phyloP scores from a whole-genome alignment of 2,329 filamentous ascomycete species.

The Fusarium penzigii region DNA sequence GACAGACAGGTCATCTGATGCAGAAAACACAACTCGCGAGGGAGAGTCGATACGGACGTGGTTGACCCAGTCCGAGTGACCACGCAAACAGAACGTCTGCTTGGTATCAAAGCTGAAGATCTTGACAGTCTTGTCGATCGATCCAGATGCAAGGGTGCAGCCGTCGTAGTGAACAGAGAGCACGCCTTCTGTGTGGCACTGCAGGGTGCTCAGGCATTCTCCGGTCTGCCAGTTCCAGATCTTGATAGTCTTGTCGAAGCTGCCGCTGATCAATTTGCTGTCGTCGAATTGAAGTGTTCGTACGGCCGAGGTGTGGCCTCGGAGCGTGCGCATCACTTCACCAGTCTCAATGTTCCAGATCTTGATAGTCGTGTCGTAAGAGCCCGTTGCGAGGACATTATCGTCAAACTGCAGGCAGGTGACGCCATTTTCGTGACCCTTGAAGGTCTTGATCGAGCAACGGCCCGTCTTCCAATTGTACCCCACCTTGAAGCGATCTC shows the following conservation, averaged over 20 bases:
- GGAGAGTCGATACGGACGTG: slow-evolving; percentile 82
- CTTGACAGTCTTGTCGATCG: slow-evolving; percentile 85
- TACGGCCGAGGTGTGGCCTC: slow-evolving; percentile 80
- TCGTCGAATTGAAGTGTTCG: slow-evolving; percentile 92
- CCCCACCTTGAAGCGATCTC: slow-evolving; percentile 91
- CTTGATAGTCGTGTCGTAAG: slow-evolving; percentile 92
- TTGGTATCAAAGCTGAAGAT: slow-evolving; percentile 91
- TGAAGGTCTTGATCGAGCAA: slow-evolving; percentile 80
- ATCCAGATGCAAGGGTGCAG: slow-evolving; percentile 83
- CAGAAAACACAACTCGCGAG: slow-evolving; percentile 86
- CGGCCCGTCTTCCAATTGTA: slow-evolving; percentile 97
- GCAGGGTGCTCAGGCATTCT: slow-evolving; percentile 78
- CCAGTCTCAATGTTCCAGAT: slow-evolving; percentile 95
- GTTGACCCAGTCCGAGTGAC: slow-evolving; percentile 95
- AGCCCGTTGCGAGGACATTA: slow-evolving; percentile 87
- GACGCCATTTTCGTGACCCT: slow-evolving; percentile 78
- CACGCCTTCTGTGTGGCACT: slow-evolving; percentile 78
- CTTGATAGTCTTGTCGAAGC: slow-evolving; percentile 82
- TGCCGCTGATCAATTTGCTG: slow-evolving; percentile 85
- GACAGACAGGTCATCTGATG: slow-evolving; percentile 89
- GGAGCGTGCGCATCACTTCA: slow-evolving; percentile 79
- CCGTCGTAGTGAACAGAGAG: slow-evolving; percentile 86
- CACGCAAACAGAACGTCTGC: slow-evolving; percentile 75
- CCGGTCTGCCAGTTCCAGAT: slow-evolving; percentile 98
- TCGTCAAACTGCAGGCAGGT: slow-evolving; percentile 68